Conservation (phyloP, 2,329 filamentous ascomycete genomes). For the Pyrenophora graminea region DNA sequence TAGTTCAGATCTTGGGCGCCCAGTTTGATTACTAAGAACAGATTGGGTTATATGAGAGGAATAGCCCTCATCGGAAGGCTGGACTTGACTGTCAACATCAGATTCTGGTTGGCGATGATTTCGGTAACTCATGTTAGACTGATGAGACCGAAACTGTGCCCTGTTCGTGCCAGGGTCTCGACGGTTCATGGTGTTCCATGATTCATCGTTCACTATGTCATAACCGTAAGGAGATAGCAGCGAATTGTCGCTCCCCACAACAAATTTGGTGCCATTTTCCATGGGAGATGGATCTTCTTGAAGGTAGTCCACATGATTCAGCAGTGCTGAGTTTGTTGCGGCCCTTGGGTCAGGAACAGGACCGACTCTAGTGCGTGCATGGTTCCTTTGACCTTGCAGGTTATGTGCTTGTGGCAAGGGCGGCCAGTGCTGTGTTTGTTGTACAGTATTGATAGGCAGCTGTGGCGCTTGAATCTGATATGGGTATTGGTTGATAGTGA, state of each 20-base stretch:
- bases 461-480: constrained; percentile 16
- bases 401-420: constrained; percentile 13
- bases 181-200: constrained; percentile 35
- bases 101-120: constrained; percentile 26
- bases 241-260: constrained; percentile 14
- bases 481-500: constrained; percentile 17
- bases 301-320: constrained; percentile 7
- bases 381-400: constrained; percentile 11
- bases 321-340: constrained; percentile 11
- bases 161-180: constrained; percentile 14
- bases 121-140: constrained; percentile 20
- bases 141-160: constrained; percentile 6
- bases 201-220: constrained; percentile 25
- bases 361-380: constrained; percentile 24
- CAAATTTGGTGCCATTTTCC: constrained; percentile 11
- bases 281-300: constrained; percentile 9
- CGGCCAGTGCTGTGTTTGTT: constrained; percentile 26
- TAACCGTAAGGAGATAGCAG: constrained; percentile 19
- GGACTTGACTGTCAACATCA: constrained; percentile 27
- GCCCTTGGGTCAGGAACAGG: constrained; percentile 19
- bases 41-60: constrained; percentile 35
- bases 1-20: constrained; percentile 25
- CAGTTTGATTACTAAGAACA: constrained; percentile 36
- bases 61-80: constrained; percentile 42
- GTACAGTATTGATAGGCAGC: constrained; percentile 9